A percentile compares a stretch with the other conserved stretches of the same genome.
Evolutionary conservation across 495 filamentous ascomycete genomes (phyloP).

Genomic region (Aspergillus panamensis): DNA sequence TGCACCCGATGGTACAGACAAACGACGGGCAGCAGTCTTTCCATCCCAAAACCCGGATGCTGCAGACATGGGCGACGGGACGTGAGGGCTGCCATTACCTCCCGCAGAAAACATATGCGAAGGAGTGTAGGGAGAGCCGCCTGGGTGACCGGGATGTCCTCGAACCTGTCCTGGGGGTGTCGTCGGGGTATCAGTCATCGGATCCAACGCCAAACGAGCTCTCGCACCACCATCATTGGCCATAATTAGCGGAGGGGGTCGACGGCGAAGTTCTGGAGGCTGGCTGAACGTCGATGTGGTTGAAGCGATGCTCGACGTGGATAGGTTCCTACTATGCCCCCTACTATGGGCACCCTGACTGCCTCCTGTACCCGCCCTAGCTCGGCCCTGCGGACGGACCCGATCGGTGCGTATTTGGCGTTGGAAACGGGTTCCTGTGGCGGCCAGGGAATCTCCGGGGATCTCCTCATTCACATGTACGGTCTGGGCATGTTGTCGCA

Average conservation of each 20-base stretch:
- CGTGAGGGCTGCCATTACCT: constrained; percentile 65
- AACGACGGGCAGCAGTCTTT: constrained; percentile 66
- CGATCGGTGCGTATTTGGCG: constrained; percentile 84
- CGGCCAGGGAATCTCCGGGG: constrained; percentile 86
- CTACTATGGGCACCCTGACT: constrained; percentile 64
- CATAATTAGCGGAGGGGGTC: constrained; percentile 83
- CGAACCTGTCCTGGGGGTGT: constrained; percentile 48
- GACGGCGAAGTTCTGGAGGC: constrained; percentile 58
- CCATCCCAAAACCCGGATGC: constrained; percentile 67
- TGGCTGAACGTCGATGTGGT: constrained; percentile 67
- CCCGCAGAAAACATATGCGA: constrained; percentile 67
- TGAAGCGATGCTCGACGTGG: constrained; percentile 78
- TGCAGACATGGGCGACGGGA: constrained; percentile 65
- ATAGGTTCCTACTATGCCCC: constrained; percentile 80
- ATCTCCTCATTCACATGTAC: constrained; percentile 98
- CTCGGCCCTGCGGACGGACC: constrained; percentile 69
- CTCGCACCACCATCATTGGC: constrained; percentile 62
- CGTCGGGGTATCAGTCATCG: constrained; percentile 55
- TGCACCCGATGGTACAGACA: constrained; percentile 74
- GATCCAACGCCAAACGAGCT: constrained; percentile 7
- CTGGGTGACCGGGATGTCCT: constrained; percentile 48
- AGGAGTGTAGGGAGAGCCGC: constrained; percentile 57
- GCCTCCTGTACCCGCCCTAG: constrained; percentile 69
- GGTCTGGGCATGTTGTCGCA: constrained; percentile 95
- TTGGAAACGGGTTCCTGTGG: constrained; percentile 90